These are phyloP conservation scores for Crithidia brevicula DNA, from an alignment of 208 protist genomes.

Conservation along the genomic window DNA sequence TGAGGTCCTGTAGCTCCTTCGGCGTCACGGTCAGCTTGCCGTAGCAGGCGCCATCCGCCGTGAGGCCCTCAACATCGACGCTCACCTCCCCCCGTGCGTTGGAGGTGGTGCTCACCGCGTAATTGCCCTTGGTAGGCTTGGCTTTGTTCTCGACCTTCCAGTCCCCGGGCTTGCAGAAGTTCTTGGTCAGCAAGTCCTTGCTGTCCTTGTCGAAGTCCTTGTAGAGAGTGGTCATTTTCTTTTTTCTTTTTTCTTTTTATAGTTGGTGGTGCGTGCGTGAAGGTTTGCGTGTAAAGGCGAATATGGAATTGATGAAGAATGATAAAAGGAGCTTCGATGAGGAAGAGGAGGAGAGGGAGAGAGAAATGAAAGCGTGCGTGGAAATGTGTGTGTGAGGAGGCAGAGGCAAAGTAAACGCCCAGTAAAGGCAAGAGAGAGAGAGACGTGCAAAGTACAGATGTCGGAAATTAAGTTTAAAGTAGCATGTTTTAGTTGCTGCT, in stretches of 20 bases:
- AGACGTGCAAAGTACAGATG: no score
- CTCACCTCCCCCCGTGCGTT: slow-evolving; percentile 41
- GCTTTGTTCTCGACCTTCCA: slow-evolving; percentile 84
- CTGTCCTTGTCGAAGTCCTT: slow-evolving; percentile 80
- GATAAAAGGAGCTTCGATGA: background rate
- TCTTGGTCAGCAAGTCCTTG: slow-evolving; percentile 74
- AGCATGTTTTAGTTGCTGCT: no score
- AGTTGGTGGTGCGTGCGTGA: background rate
- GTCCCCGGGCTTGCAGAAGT: slow-evolving; percentile 39
- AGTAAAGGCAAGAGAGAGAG: no score
- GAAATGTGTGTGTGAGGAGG: background rate
- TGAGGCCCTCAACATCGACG: slow-evolving; percentile 55
- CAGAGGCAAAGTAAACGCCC: no score
- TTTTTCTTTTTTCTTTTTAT: slow-evolving; percentile 15
- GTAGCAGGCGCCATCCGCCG: slow-evolving; percentile 28
- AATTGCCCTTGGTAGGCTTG: slow-evolving; percentile 53
- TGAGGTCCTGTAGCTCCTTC: slow-evolving; percentile 27
- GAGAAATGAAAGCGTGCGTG: slow-evolving; percentile 5
- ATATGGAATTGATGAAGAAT: background rate
- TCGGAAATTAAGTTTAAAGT: no score
- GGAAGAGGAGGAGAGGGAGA: background rate
- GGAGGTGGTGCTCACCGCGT: slow-evolving; percentile 55
- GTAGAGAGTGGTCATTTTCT: slow-evolving; percentile 37
- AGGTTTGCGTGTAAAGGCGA: background rate
- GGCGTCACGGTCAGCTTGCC: slow-evolving; percentile 58